Conservation (phyloP, 495 filamentous ascomycete species). For the Penicillium alfredii region DNA sequence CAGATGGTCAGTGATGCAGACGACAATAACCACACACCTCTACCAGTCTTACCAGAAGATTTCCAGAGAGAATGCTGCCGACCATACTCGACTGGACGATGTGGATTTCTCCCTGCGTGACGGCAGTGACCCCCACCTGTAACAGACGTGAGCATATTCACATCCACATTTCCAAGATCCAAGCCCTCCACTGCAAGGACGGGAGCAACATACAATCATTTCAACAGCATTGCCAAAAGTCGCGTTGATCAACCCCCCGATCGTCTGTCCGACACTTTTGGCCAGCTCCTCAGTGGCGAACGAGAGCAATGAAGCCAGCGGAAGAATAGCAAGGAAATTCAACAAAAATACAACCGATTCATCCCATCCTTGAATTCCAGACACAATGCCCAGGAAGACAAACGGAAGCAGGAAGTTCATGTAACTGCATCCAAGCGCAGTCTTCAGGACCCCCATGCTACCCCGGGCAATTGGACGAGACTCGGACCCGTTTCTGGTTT, state of each 20-base stretch:
- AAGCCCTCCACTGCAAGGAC: not conserved
- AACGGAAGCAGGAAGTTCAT: slow-evolving; percentile 11
- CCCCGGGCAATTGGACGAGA: too few species aligned
- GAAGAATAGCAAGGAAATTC: slow-evolving; percentile 26
- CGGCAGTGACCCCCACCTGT: slow-evolving; percentile 23
- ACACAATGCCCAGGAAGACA: slow-evolving; percentile 18
- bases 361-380: slow-evolving; percentile 13
- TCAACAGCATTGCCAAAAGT: slow-evolving; percentile 27
- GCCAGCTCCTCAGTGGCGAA: slow-evolving; percentile 23
- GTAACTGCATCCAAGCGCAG: slow-evolving; percentile 9
- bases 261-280: slow-evolving; percentile 12
- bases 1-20: not conserved
- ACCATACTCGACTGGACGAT: slow-evolving; percentile 26
- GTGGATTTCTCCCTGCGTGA: slow-evolving; percentile 16
- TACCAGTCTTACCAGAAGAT: slow-evolving; percentile 15
- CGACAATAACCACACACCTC: not conserved
- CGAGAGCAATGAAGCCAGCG: slow-evolving; percentile 18
- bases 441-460: slow-evolving; percentile 2
- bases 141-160: not conserved
- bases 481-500: not conserved
- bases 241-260: slow-evolving; percentile 25
- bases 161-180: not conserved
- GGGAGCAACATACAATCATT: slow-evolving; percentile 14
- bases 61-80: slow-evolving; percentile 25
- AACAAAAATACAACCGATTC: slow-evolving; percentile 15